These are phyloP conservation scores for Hebeloma cylindrosporum DNA, from an alignment of 768 basidiomycete genomes.

Conservation along the genomic window DNA sequence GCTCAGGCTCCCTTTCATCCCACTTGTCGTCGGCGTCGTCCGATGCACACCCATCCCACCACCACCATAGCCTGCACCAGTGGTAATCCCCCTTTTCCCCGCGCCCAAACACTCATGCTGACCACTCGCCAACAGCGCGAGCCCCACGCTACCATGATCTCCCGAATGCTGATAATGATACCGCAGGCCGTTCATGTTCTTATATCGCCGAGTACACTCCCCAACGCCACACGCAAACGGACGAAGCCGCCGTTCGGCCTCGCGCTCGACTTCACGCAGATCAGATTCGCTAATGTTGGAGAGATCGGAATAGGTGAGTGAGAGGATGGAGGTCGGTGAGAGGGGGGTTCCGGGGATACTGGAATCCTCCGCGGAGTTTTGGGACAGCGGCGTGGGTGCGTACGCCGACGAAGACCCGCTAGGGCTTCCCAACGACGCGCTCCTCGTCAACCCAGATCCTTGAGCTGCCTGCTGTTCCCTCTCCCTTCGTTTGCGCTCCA, in stretches of 20 bases:
- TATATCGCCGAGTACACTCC: conserved; percentile 85
- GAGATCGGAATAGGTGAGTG: conserved; percentile 36
- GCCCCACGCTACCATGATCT: conserved; percentile 88
- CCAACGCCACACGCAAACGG: conserved; percentile 92
- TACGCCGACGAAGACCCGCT: conserved; percentile 4
- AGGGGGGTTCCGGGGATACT: conserved; percentile 17
- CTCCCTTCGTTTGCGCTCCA: conserved; percentile 55
- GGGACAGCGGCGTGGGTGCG: conserved; percentile 1
- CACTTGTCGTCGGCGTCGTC: conserved; percentile 11
- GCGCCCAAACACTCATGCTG: conserved; percentile 47
- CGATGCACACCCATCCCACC: conserved; percentile 15
- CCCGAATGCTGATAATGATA: conserved; percentile 98
- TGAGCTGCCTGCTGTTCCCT: conserved; percentile 28
- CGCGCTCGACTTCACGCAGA: conserved; percentile 71
- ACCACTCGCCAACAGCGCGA: conserved; percentile 78
- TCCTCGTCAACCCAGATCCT: conserved; percentile 20
- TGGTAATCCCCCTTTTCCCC: conserved; percentile 24
- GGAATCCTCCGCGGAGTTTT: conserved; percentile 1
- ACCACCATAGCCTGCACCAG: conserved; percentile 9
- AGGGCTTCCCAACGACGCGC: conserved; percentile 21
- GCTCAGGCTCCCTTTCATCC: conserved; percentile 30
- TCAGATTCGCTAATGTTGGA: conserved; percentile 60
- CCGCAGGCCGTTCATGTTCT: conserved; percentile 97
- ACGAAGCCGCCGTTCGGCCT: conserved; percentile 78
- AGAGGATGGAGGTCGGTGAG: conserved; percentile 26